Conservation (phyloP, 2,329 filamentous ascomycete genomes). For the Botrytis paeoniae region DNA sequence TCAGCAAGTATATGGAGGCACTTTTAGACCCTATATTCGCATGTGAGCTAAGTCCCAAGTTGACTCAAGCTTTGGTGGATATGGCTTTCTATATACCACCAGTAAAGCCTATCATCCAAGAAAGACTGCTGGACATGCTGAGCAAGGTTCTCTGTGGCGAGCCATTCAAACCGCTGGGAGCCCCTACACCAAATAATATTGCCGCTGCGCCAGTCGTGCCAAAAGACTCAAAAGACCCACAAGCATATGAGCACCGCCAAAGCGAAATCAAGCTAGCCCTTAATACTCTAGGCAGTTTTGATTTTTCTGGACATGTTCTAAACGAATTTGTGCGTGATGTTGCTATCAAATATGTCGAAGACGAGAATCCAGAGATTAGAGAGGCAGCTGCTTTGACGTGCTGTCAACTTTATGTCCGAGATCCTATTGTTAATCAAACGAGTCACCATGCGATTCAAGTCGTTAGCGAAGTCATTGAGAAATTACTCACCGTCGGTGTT, state of each 20-base stretch:
- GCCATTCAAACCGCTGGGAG: slow-evolving; percentile 87
- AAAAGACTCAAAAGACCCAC: slow-evolving; percentile 81
- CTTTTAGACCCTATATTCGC: slow-evolving; percentile 94
- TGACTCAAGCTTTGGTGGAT: slow-evolving; percentile 93
- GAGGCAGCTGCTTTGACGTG: slow-evolving; percentile 95
- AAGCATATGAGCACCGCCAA: slow-evolving; percentile 76
- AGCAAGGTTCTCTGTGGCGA: slow-evolving; percentile 91
- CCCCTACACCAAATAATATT: slow-evolving; percentile 78
- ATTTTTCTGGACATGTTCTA: slow-evolving; percentile 86
- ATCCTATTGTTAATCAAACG: slow-evolving; percentile 96
- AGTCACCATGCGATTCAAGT: slow-evolving; percentile 96
- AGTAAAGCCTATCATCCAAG: slow-evolving; percentile 88
- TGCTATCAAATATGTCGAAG: slow-evolving; percentile 95
- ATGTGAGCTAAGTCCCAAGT: slow-evolving; percentile 87
- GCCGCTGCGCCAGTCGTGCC: slow-evolving; percentile 77
- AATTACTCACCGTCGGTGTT: slow-evolving; percentile 88
- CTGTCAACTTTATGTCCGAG: slow-evolving; percentile 94
- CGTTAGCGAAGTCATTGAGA: slow-evolving; percentile 96
- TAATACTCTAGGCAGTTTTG: slow-evolving; percentile 95
- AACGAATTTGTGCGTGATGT: slow-evolving; percentile 99
- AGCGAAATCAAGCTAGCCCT: slow-evolving; percentile 88
- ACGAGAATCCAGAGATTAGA: slow-evolving; percentile 88
- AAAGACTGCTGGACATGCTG: slow-evolving; percentile 88
- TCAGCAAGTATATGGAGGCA: slow-evolving; percentile 98
- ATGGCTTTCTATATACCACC: slow-evolving; percentile 99